phyloP scores from a whole-genome alignment of 768 basidiomycete species.

The Boletus pseudo-olivaceus region DNA sequence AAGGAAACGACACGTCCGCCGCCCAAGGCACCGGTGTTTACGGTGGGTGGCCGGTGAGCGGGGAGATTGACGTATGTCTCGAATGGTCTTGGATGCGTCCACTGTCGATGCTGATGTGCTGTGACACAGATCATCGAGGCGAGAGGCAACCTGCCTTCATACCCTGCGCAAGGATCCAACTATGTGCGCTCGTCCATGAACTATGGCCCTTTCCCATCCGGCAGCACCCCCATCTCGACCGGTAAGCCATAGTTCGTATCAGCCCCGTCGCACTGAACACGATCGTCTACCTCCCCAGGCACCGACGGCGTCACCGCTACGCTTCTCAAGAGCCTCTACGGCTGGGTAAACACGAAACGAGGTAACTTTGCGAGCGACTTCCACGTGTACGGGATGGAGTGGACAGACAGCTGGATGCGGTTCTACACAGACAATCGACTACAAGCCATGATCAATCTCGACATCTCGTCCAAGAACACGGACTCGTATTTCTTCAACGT shows the following conservation, averaged over 20 bases:
- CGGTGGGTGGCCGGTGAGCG: slow-evolving; percentile 47
- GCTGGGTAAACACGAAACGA: slow-evolving; percentile 37
- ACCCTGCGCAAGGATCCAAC: slow-evolving; percentile 42
- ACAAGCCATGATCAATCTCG: slow-evolving; percentile 48
- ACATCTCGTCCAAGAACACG: slow-evolving; percentile 39
- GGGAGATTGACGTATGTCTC: slow-evolving; percentile 54
- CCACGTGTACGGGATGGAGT: slow-evolving; percentile 57
- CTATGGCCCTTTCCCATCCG: slow-evolving; percentile 55
- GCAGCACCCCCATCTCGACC: slow-evolving; percentile 30
- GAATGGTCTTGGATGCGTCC: not conserved
- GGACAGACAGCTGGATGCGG: slow-evolving; percentile 54
- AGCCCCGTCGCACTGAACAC: not conserved
- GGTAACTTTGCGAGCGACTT: slow-evolving; percentile 45
- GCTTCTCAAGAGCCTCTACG: slow-evolving; percentile 37
- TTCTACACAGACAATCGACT: slow-evolving; percentile 53
- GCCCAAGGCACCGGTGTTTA: slow-evolving; percentile 23
- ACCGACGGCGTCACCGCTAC: slow-evolving; percentile 9
- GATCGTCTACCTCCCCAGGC: not conserved
- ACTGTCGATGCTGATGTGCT: not conserved
- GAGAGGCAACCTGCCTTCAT: slow-evolving; percentile 44
- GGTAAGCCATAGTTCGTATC: slow-evolving; percentile 9
- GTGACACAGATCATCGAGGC: slow-evolving; percentile 48
- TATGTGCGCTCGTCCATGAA: slow-evolving; percentile 57
- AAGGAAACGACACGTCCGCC: slow-evolving; percentile 19
- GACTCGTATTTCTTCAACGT: slow-evolving; percentile 50